These are phyloP conservation scores for Petunia secreta DNA, from an alignment of 257 asterid species.

Conservation along the genomic window DNA sequence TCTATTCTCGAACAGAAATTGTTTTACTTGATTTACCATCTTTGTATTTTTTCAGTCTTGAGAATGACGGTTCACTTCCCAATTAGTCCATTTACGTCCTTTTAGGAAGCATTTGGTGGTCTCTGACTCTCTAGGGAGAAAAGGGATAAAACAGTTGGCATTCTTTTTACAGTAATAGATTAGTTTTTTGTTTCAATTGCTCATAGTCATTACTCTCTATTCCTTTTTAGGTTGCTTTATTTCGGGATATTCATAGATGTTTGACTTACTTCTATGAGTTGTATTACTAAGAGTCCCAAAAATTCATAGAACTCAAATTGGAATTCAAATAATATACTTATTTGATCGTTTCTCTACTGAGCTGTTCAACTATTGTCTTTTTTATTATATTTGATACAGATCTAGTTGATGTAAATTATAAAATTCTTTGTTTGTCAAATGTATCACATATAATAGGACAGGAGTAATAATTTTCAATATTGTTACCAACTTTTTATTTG, in stretches of 20 bases:
- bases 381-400: background rate
- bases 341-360: background rate
- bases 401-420: background rate
- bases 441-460: slow-evolving; percentile 3
- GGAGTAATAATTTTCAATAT: background rate
- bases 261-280: background rate
- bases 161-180: slow-evolving; percentile 2
- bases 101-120: background rate
- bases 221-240: background rate
- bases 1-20: slow-evolving; percentile 15
- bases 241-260: background rate
- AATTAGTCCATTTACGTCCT: slow-evolving; percentile 12
- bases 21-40: slow-evolving; percentile 24
- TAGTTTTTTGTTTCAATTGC: background rate
- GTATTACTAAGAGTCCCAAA: background rate
- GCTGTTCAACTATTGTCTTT: background rate
- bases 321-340: background rate
- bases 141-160: background rate
- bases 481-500: background rate
- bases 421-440: slow-evolving; percentile 17
- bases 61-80: background rate
- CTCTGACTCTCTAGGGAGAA: background rate
- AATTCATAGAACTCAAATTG: background rate
- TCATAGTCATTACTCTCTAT: slow-evolving; percentile 3
- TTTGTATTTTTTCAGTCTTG: background rate